Evolutionary conservation across 768 basidiomycete genomes (phyloP), one percentile per base, ranked within the genome.

Genomic region (Jaapia argillacea): DNA sequence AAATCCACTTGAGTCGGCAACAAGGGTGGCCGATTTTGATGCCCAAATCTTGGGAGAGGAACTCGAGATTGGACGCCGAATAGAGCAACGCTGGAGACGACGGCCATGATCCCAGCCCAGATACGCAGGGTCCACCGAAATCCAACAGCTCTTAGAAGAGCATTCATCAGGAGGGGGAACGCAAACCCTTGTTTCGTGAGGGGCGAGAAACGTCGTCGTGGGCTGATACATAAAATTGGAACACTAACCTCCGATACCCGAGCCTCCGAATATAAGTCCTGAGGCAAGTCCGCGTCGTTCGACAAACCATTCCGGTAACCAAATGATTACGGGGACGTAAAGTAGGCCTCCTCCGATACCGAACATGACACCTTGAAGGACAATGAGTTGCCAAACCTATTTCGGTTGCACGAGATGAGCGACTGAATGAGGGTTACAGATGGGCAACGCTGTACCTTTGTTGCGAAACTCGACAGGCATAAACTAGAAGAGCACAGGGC

Each of bases 201-300:
- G 16, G 10, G 16, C 10, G 28, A 10, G 28, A 10, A 16, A 33
- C 10, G 10, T 16, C 28, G 28, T 33, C 16, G 16, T 10, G 28
- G 16, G 28, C 10, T 33, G 16, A 33, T 10, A n/a, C n/a, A n/a
- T n/a, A n/a, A 10, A 10, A 33, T 33, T 10, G 28, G 16, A 16
- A 28, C n/a, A n/a, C n/a, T n/a, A n/a, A n/a, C 54, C 51, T 3
- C 54, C 53, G 3, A 53, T 36, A 36, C 54, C 53, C 23, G 53
- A 52, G 6, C 57, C 51, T 1, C 54, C 50, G 31, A 53, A 55
- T 39, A 55, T 51, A 27, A 53, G 51, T 21, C 54, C 54, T 6
- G 45, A 45, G 2, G 54, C 54, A 5, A 55, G 46, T 4, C 52
- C 52, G 42, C 52, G 49, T 10, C 51, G 47, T 16, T 27, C 45